Base-by-base conservation (phyloP, 83 land plant genomes). In the Diphasiastrum complanatum region DNA sequence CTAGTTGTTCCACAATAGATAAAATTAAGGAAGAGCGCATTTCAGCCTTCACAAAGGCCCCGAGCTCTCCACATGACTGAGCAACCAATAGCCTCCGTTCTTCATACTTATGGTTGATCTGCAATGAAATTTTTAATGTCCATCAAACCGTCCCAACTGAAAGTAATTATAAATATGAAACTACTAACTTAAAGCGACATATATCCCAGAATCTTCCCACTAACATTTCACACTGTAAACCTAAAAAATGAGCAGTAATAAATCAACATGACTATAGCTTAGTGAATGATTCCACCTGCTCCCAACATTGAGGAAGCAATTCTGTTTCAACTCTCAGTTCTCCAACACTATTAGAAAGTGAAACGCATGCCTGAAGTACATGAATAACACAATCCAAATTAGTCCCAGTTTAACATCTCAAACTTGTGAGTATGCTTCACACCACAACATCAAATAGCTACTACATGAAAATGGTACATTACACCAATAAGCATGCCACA, bases 251-350 rank as follows among this genome's bases (percentile, higher is more conserved):
- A n/a, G n/a, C n/a, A n/a, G n/a, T n/a, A n/a, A n/a, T n/a, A n/a
- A n/a, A n/a, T n/a, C n/a, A n/a, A n/a, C 19, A n/a, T n/a, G n/a
- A n/a, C n/a, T n/a, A n/a, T n/a, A n/a, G n/a, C n/a, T n/a, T n/a
- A n/a, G n/a, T n/a, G n/a, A n/a, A n/a, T n/a, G n/a, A n/a, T n/a
- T n/a, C 19, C 23, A 92, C 98, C 81, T 92, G 98, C 62, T 92
- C 98, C 98, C 98, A 92, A 61, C 98, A 92, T 67, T 92, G 98
- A 18, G 98, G 98, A 52, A 87, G 84, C 63, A 92, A 74, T 70
- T 92, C 98, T 45, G 85, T 79, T 74, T 92, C 98, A 40, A 91
- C 83, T 68, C 95, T 81, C 75, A 85, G 61, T 52, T 88, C 82
- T 28, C 98, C 91, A 18, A 92, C 82, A 71, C 75, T 83, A 71